Evolutionary conservation across 192 early-diverging fungal species (phyloP), one percentile per base, ranked within the genome.

Genomic region (Cetraspora pellucida): DNA sequence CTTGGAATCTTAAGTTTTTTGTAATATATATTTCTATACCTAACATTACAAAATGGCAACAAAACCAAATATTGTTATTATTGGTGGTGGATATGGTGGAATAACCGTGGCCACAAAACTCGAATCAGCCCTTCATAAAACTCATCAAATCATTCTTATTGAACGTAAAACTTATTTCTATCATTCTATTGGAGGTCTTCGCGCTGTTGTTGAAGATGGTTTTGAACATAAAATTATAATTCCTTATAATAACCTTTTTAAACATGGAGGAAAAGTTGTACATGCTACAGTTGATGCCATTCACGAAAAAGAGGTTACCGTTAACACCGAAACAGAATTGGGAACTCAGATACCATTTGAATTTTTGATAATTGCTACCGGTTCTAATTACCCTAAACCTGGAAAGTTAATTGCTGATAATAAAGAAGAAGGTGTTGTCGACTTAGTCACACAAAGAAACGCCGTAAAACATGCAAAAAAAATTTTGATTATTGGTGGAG

Each of bases 401-500:
- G 82, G 83, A 65, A 82, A 86, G 46, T 59, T 81, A 0, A 44
- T 37, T 2, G 79, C 70, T 16, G 46, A 69, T 11, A 85, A 78
- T 70, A 82, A 82, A 66, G 85, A 83, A 30, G 81, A 77, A 8
- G 82, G 77, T 11, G 14, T 82, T 44, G 74, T 49, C 17, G 80
- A 85, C 28, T 79, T 88, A 47, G 55, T 46, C 3, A 44, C 58
- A 65, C 74, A 82, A n/a, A 80, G 84, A 7, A 50, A 57, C 8
- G 82, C 81, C 9, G 49, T 91, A 31, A 78, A 81, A 4, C 43
- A 57, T 10, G 87, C 89, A 2, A 37, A 80, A 27, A 77, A 84
- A 1, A 76, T 90, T 49, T 65, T 91, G 10, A 85, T 91, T 50
- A 71, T 90, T 19, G 90, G 90, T 58, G 90, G 89, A 37, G 90